These are phyloP conservation scores for Letharia lupina DNA, from an alignment of 495 filamentous ascomycete species.

Conservation along the genomic window DNA sequence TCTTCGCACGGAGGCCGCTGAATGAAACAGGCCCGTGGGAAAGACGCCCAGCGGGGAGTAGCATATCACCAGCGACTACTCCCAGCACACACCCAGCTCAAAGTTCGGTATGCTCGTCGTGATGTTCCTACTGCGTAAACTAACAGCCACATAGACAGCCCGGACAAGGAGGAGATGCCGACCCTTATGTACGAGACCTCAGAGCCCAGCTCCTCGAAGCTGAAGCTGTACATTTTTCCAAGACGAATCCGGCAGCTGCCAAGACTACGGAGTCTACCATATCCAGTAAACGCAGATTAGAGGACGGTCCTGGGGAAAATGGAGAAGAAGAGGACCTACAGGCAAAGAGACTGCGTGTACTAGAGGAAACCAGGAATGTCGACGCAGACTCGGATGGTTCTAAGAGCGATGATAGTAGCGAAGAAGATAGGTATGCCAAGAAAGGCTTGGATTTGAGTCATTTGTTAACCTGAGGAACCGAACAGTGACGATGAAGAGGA, in stretches of 20 bases:
- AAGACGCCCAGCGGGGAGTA: conserved; percentile 86
- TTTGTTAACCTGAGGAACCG: neutral
- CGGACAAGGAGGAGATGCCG: conserved; percentile 81
- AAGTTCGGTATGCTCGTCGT: conserved; percentile 54
- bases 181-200: conserved; percentile 66
- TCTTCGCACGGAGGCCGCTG: neutral
- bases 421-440: conserved; percentile 51
- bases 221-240: conserved; percentile 80
- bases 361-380: conserved; percentile 82
- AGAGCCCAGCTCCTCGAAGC: conserved; percentile 83
- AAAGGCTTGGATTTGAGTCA: neutral
- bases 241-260: conserved; percentile 50
- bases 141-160: conserved; percentile 49
- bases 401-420: conserved; percentile 55
- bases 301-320: conserved; percentile 37
- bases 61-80: conserved; percentile 96
- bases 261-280: conserved; percentile 31
- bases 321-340: conserved; percentile 63
- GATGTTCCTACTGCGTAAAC: conserved; percentile 11
- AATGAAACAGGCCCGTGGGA: conserved; percentile 66
- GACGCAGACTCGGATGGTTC: conserved; percentile 79
- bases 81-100: conserved; percentile 85
- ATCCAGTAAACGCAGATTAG: conserved; percentile 59
- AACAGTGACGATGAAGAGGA: conserved; percentile 71
- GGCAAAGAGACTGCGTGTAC: conserved; percentile 73